Base-by-base conservation (phyloP, 768 basidiomycete genomes). In the Mrakia frigida region DNA sequence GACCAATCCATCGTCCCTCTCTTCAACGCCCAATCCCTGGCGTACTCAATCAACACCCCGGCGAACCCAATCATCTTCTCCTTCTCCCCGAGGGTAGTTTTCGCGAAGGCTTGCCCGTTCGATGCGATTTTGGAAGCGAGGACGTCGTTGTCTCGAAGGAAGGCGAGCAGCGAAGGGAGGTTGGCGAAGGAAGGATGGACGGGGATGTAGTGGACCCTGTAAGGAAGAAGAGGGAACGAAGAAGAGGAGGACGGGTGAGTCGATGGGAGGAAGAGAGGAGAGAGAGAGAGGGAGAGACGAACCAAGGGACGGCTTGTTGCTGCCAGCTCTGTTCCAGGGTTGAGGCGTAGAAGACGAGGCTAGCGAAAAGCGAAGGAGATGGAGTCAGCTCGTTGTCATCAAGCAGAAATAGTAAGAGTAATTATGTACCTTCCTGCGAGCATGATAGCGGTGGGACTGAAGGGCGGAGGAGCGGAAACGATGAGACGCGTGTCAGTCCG, bases 301-400 rank as follows among this genome's bases (percentile, higher is more conserved):
- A 63, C 61, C 61, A 63, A 63, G 61, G n/a, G 2, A 63, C 61
- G 16, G 61, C 61, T 31, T 37, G 31, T 14, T 21, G 18, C 25
- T 33, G 31, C 61, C 61, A 63, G 31, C 14, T 16, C 31, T 33
- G 31, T 18, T 68, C 37, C 23, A 68, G 65, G 6, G 39, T 68
- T 11, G 65, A 68, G 37, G 65, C 65, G 25, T 68, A 39, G 65
- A 68, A 68, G 13, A 68, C 35, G 35, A 68, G 65, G 65, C 65
- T 61, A n/a, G n/a, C n/a, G 28, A 16, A 65, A 1, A 7, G n/a
- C 13, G 63, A 23, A 18, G 63, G 16, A 50, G 16, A 50, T 3
- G 2, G 21, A 6, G 46, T 50, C 46, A 50, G 46, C 46, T 50
- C n/a, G n/a, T n/a, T n/a, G n/a, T n/a, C n/a, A n/a, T n/a, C n/a